Evolutionary conservation across 257 asterid species (phyloP).

Genomic region (Fraxinus excelsior): DNA sequence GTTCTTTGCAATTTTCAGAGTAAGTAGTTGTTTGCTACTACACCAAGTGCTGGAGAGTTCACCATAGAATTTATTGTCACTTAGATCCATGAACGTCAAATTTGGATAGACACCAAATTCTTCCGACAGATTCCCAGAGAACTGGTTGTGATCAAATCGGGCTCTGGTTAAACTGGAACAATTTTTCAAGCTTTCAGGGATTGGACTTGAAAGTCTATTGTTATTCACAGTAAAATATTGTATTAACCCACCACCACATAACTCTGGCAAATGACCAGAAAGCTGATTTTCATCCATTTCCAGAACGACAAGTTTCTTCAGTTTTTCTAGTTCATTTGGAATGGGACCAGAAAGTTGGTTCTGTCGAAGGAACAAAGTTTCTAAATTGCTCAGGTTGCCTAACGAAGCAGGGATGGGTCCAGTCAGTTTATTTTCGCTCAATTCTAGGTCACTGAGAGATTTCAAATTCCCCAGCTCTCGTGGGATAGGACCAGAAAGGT

Average conservation of each 20-base stretch:
- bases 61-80: slow-evolving; percentile 10
- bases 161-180: not conserved
- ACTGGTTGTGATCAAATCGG: slow-evolving; percentile 12
- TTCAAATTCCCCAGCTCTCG: slow-evolving; percentile 15
- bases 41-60: slow-evolving; percentile 10
- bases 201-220: slow-evolving; percentile 22
- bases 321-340: not conserved
- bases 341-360: not conserved
- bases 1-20: slow-evolving; percentile 1
- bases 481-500: slow-evolving; percentile 22
- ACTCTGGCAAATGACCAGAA: slow-evolving; percentile 17
- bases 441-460: not conserved
- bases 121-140: slow-evolving; percentile 15
- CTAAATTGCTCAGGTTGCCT: not conserved
- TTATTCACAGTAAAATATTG: not conserved
- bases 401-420: not conserved
- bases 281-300: not conserved
- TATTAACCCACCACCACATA: slow-evolving; percentile 8
- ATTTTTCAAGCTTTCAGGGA: slow-evolving; percentile 10
- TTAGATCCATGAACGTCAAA: not conserved
- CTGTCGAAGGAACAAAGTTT: not conserved
- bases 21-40: not conserved
- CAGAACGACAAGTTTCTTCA: not conserved
- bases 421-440: not conserved
- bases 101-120: slow-evolving; percentile 19